Evolutionary conservation across 164 flowering plant genomes (phyloP), one percentile per base, ranked within the genome.

Genomic region (Chloranthus sessilifolius): DNA sequence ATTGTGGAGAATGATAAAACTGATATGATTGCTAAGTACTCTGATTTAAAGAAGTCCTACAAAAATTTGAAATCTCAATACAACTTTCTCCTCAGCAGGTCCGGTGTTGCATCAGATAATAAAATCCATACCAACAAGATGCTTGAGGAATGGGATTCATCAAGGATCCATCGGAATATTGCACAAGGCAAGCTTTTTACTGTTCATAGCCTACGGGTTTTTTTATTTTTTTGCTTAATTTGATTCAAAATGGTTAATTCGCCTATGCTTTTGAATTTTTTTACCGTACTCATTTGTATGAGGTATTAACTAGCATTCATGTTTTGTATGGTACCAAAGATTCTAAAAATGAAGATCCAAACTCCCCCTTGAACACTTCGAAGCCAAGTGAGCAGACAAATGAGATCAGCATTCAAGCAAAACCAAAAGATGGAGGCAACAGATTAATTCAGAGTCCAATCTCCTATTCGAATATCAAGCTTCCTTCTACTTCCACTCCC

Each of bases 41-140:
- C 36, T n/a, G 12, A 40, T 25, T 40, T 52, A 47, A 52, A 52
- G 29, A 52, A 30, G 2, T 54, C 63, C 6, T 80, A 67, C 47
- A 85, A 79, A 58, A 76, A 49, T 40, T 71, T 83, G 56, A 85
- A 75, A 69, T 79, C 88, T 47, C 84, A 84, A 42, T 63, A 80
- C 68, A 72, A 63, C 29, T 82, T 46, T 50, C 76, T 85, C 47
- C 44, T 50, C 29, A 19, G 29, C 27, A 82, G 77, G 74, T 23
- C 7, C 52, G 79, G 81, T 47, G 76, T 67, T 58, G 53, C 65
- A 7, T 6, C 33, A 10, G 85, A 83, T 20, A 67, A 63, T 47
- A 63, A 47, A 67, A 51, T 53, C 3, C 44, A 50, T 1, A 31
- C 14, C 45, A 38, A 44, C 50, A 71, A 37, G 51, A 36, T 50